Evolutionary conservation across 495 filamentous ascomycete genomes (phyloP).

Genomic region (Aspergillus cristatus): DNA sequence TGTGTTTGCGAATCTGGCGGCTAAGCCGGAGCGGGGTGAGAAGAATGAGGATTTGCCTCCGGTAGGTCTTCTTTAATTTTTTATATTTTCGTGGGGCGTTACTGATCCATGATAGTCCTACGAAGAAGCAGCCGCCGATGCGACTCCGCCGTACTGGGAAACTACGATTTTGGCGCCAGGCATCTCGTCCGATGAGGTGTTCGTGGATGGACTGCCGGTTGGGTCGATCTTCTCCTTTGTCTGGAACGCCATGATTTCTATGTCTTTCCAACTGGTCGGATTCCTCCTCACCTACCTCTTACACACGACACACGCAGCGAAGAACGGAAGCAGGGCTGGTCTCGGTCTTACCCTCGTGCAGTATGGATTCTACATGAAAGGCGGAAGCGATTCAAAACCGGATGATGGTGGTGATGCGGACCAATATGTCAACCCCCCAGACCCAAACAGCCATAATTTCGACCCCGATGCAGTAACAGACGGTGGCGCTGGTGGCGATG

Average conservation of each 20-base stretch:
- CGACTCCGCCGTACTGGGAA: constrained; percentile 97
- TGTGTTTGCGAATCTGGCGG: constrained; percentile 89
- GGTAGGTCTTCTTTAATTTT: constrained; percentile 44
- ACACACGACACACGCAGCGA: constrained; percentile 95
- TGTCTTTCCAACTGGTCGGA: constrained; percentile 95
- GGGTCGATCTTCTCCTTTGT: constrained; percentile 92
- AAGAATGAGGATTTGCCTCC: constrained; percentile 81
- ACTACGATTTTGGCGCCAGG: constrained; percentile 94
- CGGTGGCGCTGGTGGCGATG: constrained; percentile 26
- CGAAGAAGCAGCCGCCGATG: constrained; percentile 95
- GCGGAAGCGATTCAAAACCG: constrained; percentile 33
- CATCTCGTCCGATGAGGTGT: constrained; percentile 80
- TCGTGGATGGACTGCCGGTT: constrained; percentile 90
- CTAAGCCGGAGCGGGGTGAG: constrained; percentile 80
- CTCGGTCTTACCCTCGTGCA: constrained; percentile 95
- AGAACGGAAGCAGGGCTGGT: constrained; percentile 90
- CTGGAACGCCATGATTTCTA: constrained; percentile 98
- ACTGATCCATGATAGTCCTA: constrained; percentile 56
- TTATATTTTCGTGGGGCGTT: constrained; percentile 19
- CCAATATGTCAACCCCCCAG: constrained; percentile 54
- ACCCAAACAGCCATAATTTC: constrained; percentile 88
- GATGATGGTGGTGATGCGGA: constrained; percentile 36
- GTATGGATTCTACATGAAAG: constrained; percentile 92
- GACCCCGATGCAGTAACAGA: constrained; percentile 57
- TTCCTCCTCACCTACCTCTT: constrained; percentile 97